phyloP scores from a whole-genome alignment of 2,329 filamentous ascomycete genomes.

The Arthrinium puccinioides region DNA sequence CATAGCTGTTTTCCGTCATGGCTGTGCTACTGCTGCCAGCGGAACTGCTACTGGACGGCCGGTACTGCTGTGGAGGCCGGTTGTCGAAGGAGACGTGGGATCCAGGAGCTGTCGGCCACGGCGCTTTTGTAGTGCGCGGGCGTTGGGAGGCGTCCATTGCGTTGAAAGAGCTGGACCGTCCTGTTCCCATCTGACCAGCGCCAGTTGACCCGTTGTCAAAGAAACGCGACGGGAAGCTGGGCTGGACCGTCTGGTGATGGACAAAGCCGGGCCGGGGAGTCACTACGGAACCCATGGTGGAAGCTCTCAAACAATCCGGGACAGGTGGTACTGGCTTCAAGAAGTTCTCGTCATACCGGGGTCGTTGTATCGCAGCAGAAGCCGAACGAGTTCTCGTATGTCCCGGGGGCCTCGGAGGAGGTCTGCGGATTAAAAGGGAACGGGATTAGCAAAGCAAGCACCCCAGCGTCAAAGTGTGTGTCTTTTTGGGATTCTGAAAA shows the following conservation, averaged over 20 bases:
- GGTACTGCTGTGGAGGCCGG: slow-evolving; percentile 16
- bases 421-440: too few relatives aligned
- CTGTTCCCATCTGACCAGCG: slow-evolving; percentile 12
- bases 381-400: slow-evolving; percentile 18
- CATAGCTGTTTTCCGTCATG: slow-evolving; percentile 19
- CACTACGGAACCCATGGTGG: slow-evolving; percentile 13
- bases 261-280: slow-evolving; percentile 10
- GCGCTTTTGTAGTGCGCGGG: neutral
- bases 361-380: slow-evolving; percentile 11
- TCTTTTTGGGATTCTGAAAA: too few relatives aligned
- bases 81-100: slow-evolving; percentile 23
- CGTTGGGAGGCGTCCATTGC: slow-evolving; percentile 7
- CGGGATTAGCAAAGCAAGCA: too few relatives aligned
- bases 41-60: slow-evolving; percentile 13
- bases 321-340: slow-evolving; percentile 10
- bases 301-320: slow-evolving; percentile 1
- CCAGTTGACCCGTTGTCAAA: too few relatives aligned
- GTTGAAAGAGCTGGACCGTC: slow-evolving; percentile 11
- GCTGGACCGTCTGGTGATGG: slow-evolving; percentile 8
- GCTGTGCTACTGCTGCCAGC: slow-evolving; percentile 18
- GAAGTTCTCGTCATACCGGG: slow-evolving; percentile 14
- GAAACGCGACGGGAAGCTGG: slow-evolving; percentile 10
- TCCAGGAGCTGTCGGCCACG: slow-evolving; percentile 10
- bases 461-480: too few relatives aligned
- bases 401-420: slow-evolving; percentile 12